A percentile compares a stretch with the other conserved stretches of the same genome.
These are phyloP conservation scores for Heterococcus sp. DNA, from an alignment of 108 stramenopile species.

Conservation along the genomic window DNA sequence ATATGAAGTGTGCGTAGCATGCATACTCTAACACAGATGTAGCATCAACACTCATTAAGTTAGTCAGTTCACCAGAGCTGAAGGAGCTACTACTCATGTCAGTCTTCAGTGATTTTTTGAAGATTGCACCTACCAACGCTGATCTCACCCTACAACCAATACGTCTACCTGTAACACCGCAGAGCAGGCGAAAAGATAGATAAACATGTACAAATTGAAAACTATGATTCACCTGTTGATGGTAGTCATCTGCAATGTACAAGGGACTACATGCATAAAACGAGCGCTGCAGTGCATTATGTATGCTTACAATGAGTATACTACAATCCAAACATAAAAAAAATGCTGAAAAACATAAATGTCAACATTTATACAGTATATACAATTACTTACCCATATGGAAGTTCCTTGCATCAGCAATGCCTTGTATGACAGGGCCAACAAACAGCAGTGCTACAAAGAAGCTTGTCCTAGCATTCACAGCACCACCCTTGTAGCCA, in stretches of 20 bases:
- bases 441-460: slow-evolving; percentile 45
- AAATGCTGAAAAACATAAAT: no score
- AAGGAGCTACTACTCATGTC: slow-evolving; percentile 9
- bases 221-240: no score
- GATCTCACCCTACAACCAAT: slow-evolving; percentile 34
- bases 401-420: slow-evolving; percentile 40
- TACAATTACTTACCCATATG: no score
- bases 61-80: slow-evolving; percentile 40
- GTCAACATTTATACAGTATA: no score
- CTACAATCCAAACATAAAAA: no score
- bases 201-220: no score
- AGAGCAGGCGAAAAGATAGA: no score
- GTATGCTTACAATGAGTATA: no score
- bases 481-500: slow-evolving; percentile 7
- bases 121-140: not conserved
- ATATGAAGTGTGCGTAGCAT: slow-evolving; percentile 46
- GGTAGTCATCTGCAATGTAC: no score
- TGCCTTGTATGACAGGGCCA: slow-evolving; percentile 31
- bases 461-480: not conserved
- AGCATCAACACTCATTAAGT: slow-evolving; percentile 41
- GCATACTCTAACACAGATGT: slow-evolving; percentile 18
- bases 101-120: slow-evolving; percentile 2
- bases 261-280: no score
- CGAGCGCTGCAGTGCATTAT: no score
- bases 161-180: no score